Evolutionary conservation across 371 early-diverging fungal genomes (phyloP).

Genomic region (Parasitella parasitica): DNA sequence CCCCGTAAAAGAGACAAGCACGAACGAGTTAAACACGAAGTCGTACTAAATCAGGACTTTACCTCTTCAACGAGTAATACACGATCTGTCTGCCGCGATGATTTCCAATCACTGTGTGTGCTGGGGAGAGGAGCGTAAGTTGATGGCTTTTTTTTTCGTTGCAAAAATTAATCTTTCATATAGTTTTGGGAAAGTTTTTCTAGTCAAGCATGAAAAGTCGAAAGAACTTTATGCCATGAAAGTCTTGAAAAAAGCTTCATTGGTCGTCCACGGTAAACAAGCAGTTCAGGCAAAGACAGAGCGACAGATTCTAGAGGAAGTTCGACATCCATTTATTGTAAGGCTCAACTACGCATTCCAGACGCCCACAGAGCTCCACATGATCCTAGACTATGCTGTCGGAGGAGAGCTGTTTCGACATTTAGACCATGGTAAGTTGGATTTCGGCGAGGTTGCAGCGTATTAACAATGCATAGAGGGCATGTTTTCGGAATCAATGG

Average conservation of each 20-base stretch:
- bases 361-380: constrained; percentile 79
- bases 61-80: constrained; percentile 20
- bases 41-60: constrained; percentile 23
- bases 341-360: constrained; percentile 95
- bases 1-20: constrained; percentile 22
- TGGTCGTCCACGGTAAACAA: constrained; percentile 72
- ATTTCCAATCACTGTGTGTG: constrained; percentile 89
- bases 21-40: constrained; percentile 22
- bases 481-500: constrained; percentile 74
- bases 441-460: too few species aligned
- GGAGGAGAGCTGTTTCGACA: constrained; percentile 99
- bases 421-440: constrained; percentile 65
- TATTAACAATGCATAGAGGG: constrained; percentile 68
- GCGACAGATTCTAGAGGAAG: constrained; percentile 73
- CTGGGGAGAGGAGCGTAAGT: constrained; percentile 91
- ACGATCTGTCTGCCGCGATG: constrained; percentile 75
- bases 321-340: constrained; percentile 94
- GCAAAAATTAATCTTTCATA: neutral
- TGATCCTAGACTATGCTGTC: constrained; percentile 96
- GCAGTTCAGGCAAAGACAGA: constrained; percentile 76
- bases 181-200: constrained; percentile 79
- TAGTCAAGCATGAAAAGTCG: constrained; percentile 71
- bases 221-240: constrained; percentile 88
- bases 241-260: constrained; percentile 84
- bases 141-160: neutral